A percentile compares a stretch with the other conserved stretches of the same genome.
Conservation (phyloP, 371 early-diverging fungal genomes). For the Chytridium lagenaria region DNA sequence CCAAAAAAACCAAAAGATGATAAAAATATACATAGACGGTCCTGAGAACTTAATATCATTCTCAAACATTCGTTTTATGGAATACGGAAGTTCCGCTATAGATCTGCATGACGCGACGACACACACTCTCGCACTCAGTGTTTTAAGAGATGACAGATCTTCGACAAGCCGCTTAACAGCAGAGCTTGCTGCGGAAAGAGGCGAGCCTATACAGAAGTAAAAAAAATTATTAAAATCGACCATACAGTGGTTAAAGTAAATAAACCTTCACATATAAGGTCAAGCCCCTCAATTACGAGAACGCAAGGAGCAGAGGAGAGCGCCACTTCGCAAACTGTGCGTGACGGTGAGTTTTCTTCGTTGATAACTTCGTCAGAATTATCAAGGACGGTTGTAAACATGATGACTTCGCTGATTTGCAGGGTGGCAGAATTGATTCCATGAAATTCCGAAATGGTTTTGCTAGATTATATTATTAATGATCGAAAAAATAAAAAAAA, state of each 20-base stretch:
- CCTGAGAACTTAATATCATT: background rate
- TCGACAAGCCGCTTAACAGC: slow-evolving; percentile 11
- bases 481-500: background rate
- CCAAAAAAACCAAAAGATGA: too few relatives aligned
- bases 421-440: slow-evolving; percentile 14
- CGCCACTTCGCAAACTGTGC: slow-evolving; percentile 33
- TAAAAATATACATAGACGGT: background rate
- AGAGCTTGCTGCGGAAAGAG: slow-evolving; percentile 15
- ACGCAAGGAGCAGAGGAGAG: slow-evolving; percentile 33
- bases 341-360: slow-evolving; percentile 21
- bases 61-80: background rate
- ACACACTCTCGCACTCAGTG: background rate
- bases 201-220: background rate
- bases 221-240: slow-evolving; percentile 19
- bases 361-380: slow-evolving; percentile 1
- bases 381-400: background rate
- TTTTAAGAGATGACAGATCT: background rate
- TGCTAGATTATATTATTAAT: slow-evolving; percentile 13
- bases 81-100: background rate
- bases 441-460: slow-evolving; percentile 10
- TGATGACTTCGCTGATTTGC: slow-evolving; percentile 21
- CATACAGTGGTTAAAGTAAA: background rate
- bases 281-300: slow-evolving; percentile 38
- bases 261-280: slow-evolving; percentile 35
- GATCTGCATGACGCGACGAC: background rate